A percentile compares a stretch with the other conserved stretches of the same genome.
Evolutionary conservation across 345 rosid genomes (phyloP).

Genomic region (Sisymbrium altissimum): DNA sequence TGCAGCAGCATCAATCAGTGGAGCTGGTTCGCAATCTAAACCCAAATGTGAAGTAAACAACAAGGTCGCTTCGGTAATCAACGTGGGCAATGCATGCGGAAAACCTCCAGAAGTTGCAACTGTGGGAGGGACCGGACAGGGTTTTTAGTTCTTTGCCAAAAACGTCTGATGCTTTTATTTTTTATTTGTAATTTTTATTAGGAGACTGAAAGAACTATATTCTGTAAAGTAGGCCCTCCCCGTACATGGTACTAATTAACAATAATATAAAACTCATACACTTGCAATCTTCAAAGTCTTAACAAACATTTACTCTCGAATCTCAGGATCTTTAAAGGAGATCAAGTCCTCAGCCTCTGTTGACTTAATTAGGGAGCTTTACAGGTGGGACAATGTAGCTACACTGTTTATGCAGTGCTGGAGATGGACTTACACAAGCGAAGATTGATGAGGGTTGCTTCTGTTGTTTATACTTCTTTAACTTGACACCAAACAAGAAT

Average conservation of each 20-base stretch:
- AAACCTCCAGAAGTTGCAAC: conserved; percentile 25
- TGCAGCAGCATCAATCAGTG: conserved; percentile 4
- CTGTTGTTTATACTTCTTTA: conserved; percentile 50
- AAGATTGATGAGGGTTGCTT: conserved; percentile 43
- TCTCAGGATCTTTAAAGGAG: neutral
- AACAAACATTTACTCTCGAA: neutral
- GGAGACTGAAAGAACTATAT: conserved; percentile 8
- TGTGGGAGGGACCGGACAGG: conserved; percentile 27
- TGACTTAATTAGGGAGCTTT: conserved; percentile 16
- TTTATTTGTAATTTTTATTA: conserved; percentile 12
- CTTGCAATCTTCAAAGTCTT: conserved; percentile 11
- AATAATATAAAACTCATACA: conserved; percentile 14
- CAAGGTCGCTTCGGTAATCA: conserved; percentile 3
- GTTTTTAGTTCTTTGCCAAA: conserved; percentile 28
- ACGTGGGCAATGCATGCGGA: conserved; percentile 7
- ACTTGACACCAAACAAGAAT: conserved; percentile 85
- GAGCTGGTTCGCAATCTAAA: conserved; percentile 7
- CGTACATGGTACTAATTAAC: conserved; percentile 26
- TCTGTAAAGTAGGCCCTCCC: conserved; percentile 19
- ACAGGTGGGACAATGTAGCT: conserved; percentile 32
- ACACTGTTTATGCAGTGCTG: conserved; percentile 47
- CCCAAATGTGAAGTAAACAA: conserved; percentile 26
- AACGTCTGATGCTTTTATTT: neutral
- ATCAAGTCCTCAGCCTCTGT: conserved; percentile 15
- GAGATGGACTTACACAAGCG: conserved; percentile 49